Base-by-base conservation (phyloP, 2,329 filamentous ascomycete species). In the Dactylellina haptotyla region DNA sequence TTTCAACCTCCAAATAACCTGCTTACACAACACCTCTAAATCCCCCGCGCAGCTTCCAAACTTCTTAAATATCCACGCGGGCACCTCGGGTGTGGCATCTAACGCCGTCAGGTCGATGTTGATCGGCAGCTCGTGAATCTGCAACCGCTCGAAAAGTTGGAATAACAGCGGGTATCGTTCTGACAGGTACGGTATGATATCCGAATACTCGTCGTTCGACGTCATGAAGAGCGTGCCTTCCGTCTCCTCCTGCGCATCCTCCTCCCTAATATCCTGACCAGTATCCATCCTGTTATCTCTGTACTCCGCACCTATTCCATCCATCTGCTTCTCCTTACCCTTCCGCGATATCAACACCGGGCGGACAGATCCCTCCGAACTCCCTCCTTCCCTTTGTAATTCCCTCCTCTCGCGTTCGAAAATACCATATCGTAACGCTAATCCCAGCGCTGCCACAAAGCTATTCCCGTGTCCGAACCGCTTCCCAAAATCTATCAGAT, bases 1-100 rank as follows among this genome's bases (percentile, higher is more conserved):
- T 37, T 62, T 58, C n/a, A 72, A 25, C 30, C 67, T 39, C 67
- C 67, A 72, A 2, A 37, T n/a, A 8, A 72, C 67, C 20, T 56
- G 51, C 25, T 48, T 50, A 28, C 26, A 14, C 16, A 73, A 10
- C 12, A 59, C 61, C 10, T 61, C 69, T 16, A 73, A 12, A 43
- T 61, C 69, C n/a, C n/a, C 16, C 14, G 20, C 54, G 10, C 46
- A 56, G 0, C 30, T 14, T 4, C 56, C 61, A 46, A 61, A 66
- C 30, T 66, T 62, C 9, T 18, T 43, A 20, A 73, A 73, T 1
- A 34, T 28, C 4, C 25, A 8, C 2, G n/a, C 9, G 1, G 66
- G 51, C 4, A 30, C 51, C 4, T 64, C 59, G 1, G 30, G 18
- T 20, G 28, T 37, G 3, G 39, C 37, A 10, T 43, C 16, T 12